Conservation (phyloP, 352 stramenopile species). For the Phytophthora macrochlamydospora region DNA sequence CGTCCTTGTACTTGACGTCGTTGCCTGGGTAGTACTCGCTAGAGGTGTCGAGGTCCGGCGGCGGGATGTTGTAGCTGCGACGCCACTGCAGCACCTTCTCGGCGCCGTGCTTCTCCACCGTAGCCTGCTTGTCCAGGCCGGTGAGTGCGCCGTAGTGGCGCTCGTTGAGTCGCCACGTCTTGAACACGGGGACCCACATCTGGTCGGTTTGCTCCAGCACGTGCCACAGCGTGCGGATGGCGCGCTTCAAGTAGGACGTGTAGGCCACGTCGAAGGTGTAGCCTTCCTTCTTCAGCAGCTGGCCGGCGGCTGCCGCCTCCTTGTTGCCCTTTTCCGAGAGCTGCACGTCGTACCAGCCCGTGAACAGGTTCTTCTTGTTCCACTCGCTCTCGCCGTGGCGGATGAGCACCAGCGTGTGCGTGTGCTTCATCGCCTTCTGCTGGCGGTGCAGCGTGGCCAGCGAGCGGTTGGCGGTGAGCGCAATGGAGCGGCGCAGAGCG, state of each 20-base stretch:
- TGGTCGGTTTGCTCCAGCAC: conserved; percentile 94
- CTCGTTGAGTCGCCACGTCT: conserved; percentile 94
- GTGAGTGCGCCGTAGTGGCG: conserved; percentile 90
- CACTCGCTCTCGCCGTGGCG: conserved; percentile 93
- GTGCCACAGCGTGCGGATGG: conserved; percentile 95
- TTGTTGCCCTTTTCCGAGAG: conserved; percentile 91
- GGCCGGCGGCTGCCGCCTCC: conserved; percentile 89
- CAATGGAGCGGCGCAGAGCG: conserved; percentile 58
- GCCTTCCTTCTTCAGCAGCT: conserved; percentile 91
- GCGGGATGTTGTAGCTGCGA: conserved; percentile 98
- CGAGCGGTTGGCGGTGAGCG: conserved; percentile 34
- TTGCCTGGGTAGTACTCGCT: conserved; percentile 93
- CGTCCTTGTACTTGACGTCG: conserved; percentile 91
- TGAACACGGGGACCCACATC: conserved; percentile 96
- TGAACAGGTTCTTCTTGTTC: conserved; percentile 96
- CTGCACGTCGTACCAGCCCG: conserved; percentile 94
- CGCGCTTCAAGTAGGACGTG: conserved; percentile 95
- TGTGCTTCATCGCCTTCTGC: conserved; percentile 77
- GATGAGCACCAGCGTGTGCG: conserved; percentile 89
- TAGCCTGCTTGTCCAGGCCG: conserved; percentile 92
- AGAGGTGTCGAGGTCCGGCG: conserved; percentile 91
- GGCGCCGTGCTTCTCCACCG: conserved; percentile 89
- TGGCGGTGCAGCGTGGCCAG: conserved; percentile 52
- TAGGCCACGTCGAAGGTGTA: conserved; percentile 96
- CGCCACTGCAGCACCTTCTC: conserved; percentile 96